Evolutionary conservation across 805 yeast genomes (phyloP).

Genomic region (Yamadazyma paraphyllophila): DNA sequence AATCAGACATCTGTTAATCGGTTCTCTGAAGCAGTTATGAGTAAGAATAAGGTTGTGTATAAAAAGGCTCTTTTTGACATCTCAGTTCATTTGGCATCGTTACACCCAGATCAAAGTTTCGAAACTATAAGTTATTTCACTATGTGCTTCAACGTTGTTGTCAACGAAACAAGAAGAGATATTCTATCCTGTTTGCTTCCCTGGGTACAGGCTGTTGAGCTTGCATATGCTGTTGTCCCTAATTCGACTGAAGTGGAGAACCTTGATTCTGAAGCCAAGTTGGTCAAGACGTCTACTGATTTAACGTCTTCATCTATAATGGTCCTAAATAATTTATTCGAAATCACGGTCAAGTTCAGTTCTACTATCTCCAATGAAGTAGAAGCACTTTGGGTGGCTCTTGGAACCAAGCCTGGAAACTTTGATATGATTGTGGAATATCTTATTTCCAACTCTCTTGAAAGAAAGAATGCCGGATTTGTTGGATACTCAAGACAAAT

Average conservation of each 20-base stretch:
- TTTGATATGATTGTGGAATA: constrained; percentile 71
- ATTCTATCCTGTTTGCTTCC: constrained; percentile 79
- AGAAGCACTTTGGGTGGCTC: constrained; percentile 92
- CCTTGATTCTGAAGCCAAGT: constrained; percentile 6
- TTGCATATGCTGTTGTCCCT: constrained; percentile 31
- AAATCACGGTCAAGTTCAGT: constrained; percentile 76
- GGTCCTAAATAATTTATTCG: constrained; percentile 80
- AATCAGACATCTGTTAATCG: constrained; percentile 49
- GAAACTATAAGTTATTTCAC: constrained; percentile 71
- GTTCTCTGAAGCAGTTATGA: constrained; percentile 68
- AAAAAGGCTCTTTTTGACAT: constrained; percentile 81
- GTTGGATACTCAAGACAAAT: constrained; percentile 81
- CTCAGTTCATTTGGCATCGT: constrained; percentile 65
- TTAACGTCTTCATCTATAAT: constrained; percentile 44
- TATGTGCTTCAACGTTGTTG: constrained; percentile 57
- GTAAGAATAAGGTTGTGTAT: constrained; percentile 77
- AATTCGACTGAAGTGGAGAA: not conserved
- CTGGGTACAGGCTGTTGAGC: constrained; percentile 84
- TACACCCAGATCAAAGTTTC: constrained; percentile 57
- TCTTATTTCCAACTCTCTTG: constrained; percentile 63
- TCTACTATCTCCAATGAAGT: constrained; percentile 79
- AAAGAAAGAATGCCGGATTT: constrained; percentile 66
- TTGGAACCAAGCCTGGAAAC: constrained; percentile 74
- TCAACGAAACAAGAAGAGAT: constrained; percentile 66
- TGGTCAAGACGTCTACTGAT: constrained; percentile 8